Base-by-base conservation (phyloP, 805 yeast genomes). In the Myxozyma geophila region DNA sequence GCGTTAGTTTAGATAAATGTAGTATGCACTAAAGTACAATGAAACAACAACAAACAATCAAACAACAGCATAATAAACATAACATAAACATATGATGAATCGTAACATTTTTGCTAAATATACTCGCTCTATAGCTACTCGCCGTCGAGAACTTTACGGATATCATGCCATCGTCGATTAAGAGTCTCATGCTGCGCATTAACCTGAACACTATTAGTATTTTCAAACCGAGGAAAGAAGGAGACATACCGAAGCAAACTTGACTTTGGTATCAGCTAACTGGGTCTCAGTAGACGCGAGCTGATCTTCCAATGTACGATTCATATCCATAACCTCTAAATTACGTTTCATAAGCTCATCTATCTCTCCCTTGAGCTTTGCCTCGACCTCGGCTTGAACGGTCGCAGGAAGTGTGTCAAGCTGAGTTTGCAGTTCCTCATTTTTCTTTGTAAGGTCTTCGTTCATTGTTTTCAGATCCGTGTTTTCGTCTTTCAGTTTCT, bases 401-500 rank as follows among this genome's bases (percentile, higher is more conserved):
- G 68, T 59, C 6, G 57, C 63, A 23, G 67, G 68, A 39, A 67
- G 55, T 33, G 64, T 58, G 35, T 67, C 67, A 21, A 67, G 47
- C 41, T 62, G 51, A 19, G 76, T 70, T 48, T 80, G 79, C 54
- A 87, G 75, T 12, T 81, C 84, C 1, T 74, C 76, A 40, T 87
- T 82, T 40, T 54, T 44, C 15, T 76, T 70, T 51, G 80, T 80
- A 51, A 87, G 76, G 10, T 81, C 84, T 1, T 74, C 76, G 46
- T 87, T 82, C 58, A 80, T 83, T 1, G 74, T 73, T 35, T 77
- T 74, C 55, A 92, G 76, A 51, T 86, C 89, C 33, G 78, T 81
- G 65, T 90, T 89, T 63, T 90, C 96, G 70, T 90, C 93, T 55
- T 82, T 79, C 33, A 93, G 74, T 40, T 88, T 87, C 1, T 96